phyloP scores from a whole-genome alignment of 768 basidiomycete genomes.

The Hypholoma fasciculare region DNA sequence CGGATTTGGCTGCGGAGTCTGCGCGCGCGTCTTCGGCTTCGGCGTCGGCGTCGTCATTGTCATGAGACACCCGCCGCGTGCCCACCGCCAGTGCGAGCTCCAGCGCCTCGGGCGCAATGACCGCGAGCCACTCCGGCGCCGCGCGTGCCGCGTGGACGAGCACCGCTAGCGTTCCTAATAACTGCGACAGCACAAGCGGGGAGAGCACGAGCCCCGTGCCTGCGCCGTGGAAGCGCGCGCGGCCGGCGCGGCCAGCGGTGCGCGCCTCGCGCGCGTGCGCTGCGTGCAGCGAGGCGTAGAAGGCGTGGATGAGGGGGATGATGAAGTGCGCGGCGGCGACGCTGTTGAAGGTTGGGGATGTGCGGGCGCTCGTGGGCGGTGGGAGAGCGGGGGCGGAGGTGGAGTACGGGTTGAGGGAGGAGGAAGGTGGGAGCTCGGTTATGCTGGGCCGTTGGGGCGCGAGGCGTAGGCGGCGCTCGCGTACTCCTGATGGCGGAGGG shows the following conservation, averaged over 20 bases:
- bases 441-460: constrained; percentile 36
- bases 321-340: constrained; percentile 89
- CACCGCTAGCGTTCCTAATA: constrained; percentile 73
- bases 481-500: constrained; percentile 54
- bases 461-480: constrained; percentile 76
- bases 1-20: too few species aligned
- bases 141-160: constrained; percentile 83
- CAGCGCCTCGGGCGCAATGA: constrained; percentile 80
- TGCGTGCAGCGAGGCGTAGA: constrained; percentile 92
- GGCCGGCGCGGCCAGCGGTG: constrained; percentile 53
- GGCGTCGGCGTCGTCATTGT: constrained; percentile 43
- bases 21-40: constrained; percentile 53
- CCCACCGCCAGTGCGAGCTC: constrained; percentile 85
- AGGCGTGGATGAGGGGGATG: constrained; percentile 87
- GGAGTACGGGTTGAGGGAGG: constrained; percentile 16
- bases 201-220: constrained; percentile 85
- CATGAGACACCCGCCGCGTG: constrained; percentile 55
- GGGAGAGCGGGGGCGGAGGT: constrained; percentile 1
- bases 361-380: constrained; percentile 42
- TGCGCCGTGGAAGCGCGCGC: constrained; percentile 64
- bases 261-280: constrained; percentile 76
- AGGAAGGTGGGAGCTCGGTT: constrained; percentile 36
- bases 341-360: constrained; percentile 34
- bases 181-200: constrained; percentile 73
- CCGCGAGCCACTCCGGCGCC: constrained; percentile 75